Base-by-base conservation (phyloP, 305 asterid genomes). In the Plantago lanceolata region DNA sequence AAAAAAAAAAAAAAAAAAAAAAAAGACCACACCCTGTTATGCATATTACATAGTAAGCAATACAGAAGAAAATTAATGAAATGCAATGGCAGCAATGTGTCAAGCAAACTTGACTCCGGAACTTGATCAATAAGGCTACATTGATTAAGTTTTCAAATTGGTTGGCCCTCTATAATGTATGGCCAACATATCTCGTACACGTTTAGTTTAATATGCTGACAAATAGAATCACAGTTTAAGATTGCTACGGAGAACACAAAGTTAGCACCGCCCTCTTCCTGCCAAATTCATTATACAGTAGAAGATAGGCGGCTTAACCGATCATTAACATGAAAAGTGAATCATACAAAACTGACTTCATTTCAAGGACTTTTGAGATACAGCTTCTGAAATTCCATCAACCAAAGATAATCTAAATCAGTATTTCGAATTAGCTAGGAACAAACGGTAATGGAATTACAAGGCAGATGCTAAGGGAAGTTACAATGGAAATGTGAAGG, bases 1-100 rank as follows among this genome's bases (percentile, higher is more conserved):
- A 74, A n/a, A n/a, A n/a, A n/a, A n/a, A n/a, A n/a, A n/a, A n/a
- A n/a, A n/a, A n/a, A n/a, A n/a, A n/a, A n/a, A n/a, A 63, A 24
- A 18, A 70, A 66, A 63, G 63, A 65, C 19, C 69, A 72, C 20
- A 65, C 16, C 29, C 20, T 63, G 45, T 35, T 19, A 71, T 19
- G 48, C 24, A 49, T 47, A 49, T 40, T 49, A 52, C 16, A 63
- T 51, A 11, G 54, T 78, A 57, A 67, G 56, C 19, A 67, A 29
- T n/a, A 58, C 51, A 59, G 14, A 57, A 16, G 19, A 63, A 0
- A 28, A 33, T 50, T 17, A 44, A 55, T 56, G 48, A 63, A 43
- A 69, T 21, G 33, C 28, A 24, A 20, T 19, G 15, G 64, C 40
- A 24, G 45, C 7, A 14, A 16, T 16, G 60, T 16, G 2, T 12